These are phyloP conservation scores for Paramecium octaurelia DNA, from an alignment of 73 alveolate genomes.

Conservation along the genomic window DNA sequence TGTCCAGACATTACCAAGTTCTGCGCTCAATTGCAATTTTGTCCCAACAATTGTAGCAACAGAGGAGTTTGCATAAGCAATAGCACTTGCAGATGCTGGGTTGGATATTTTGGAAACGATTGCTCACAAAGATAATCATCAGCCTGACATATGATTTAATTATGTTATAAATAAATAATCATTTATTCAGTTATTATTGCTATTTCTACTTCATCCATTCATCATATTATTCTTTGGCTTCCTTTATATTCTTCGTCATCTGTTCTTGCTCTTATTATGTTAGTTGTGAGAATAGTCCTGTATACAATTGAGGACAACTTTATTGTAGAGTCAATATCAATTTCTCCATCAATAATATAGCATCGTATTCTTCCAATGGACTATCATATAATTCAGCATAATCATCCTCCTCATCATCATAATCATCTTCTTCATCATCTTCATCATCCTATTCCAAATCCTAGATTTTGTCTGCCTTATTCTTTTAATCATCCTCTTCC, in stretches of 20 bases:
- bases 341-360: neutral
- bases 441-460: slow-evolving; percentile 54
- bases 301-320: neutral
- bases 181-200: neutral
- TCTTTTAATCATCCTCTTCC: slow-evolving; percentile 57
- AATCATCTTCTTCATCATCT: slow-evolving; percentile 57
- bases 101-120: neutral
- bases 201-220: slow-evolving; percentile 43
- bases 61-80: neutral
- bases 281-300: neutral
- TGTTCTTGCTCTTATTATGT: neutral
- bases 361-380: slow-evolving; percentile 63
- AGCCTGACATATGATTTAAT: neutral
- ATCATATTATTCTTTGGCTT: slow-evolving; percentile 34
- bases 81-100: neutral
- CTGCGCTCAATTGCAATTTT: neutral
- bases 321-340: neutral
- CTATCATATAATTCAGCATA: slow-evolving; percentile 66
- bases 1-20: slow-evolving; percentile 3
- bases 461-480: neutral
- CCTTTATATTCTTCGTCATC: neutral
- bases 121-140: slow-evolving; percentile 20
- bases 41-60: neutral
- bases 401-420: slow-evolving; percentile 50
- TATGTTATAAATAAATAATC: neutral